Conservation (phyloP, 1,139 yeast species). For the Tardiomyces blankii region DNA sequence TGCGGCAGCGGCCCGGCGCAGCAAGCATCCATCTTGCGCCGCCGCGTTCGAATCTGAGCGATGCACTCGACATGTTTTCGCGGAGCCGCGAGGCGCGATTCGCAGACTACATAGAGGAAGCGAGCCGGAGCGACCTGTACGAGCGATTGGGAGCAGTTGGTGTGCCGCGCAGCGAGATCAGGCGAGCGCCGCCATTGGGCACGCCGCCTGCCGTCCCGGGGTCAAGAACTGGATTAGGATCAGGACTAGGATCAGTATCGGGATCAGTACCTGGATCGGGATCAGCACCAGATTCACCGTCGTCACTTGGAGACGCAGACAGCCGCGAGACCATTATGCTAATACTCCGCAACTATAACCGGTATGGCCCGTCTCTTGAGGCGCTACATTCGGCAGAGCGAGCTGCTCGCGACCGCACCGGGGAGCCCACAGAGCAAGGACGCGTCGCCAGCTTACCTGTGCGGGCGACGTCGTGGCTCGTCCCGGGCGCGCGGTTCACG, state of each 20-base stretch:
- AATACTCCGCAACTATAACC: not conserved
- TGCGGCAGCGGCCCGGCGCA: too few species aligned
- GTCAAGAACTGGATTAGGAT: too few species aligned
- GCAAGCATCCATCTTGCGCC: too few species aligned
- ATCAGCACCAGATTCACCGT: not conserved
- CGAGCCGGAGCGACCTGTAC: not conserved
- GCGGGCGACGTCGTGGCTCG: constrained; percentile 2
- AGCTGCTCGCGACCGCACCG: not conserved
- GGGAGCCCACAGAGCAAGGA: too few species aligned
- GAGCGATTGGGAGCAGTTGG: not conserved
- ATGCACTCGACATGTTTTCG: not conserved
- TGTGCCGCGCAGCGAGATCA: too few species aligned
- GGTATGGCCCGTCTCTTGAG: not conserved
- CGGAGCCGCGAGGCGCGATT: not conserved
- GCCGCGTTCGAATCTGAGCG: not conserved
- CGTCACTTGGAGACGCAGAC: not conserved
- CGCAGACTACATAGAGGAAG: not conserved
- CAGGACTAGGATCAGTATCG: too few species aligned
- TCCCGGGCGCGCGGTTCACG: constrained; percentile 3
- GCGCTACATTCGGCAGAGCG: not conserved
- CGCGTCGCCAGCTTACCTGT: not conserved
- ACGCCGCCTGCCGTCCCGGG: too few species aligned
- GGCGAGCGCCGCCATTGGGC: too few species aligned
- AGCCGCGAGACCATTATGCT: not conserved
- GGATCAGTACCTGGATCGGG: too few species aligned